Evolutionary conservation across 2,329 filamentous ascomycete genomes (phyloP).

Genomic region (Tolypocladium capitatum): DNA sequence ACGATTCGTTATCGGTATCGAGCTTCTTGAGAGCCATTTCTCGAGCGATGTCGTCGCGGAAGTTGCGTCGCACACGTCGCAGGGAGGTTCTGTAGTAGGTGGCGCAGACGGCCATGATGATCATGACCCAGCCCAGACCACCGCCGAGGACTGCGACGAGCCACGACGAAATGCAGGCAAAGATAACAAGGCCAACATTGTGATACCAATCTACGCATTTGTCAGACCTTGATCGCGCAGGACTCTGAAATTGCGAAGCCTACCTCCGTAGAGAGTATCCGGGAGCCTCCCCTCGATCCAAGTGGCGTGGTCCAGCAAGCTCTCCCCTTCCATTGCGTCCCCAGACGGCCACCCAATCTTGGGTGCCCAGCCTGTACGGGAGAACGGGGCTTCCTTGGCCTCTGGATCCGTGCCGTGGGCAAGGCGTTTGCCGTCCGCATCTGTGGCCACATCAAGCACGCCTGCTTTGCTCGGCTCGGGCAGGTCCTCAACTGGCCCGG

Average conservation of each 20-base stretch:
- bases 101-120: slow-evolving; percentile 81
- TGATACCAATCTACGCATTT: slow-evolving; percentile 80
- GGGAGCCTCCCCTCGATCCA: slow-evolving; percentile 73
- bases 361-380: slow-evolving; percentile 73
- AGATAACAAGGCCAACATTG: slow-evolving; percentile 86
- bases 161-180: slow-evolving; percentile 86
- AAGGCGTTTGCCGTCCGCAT: slow-evolving; percentile 33
- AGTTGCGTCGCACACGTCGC: slow-evolving; percentile 85
- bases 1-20: slow-evolving; percentile 79
- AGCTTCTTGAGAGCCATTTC: slow-evolving; percentile 78
- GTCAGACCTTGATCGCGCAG: not conserved
- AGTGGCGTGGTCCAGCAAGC: slow-evolving; percentile 75
- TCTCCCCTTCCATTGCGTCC: slow-evolving; percentile 44
- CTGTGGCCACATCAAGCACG: slow-evolving; percentile 42
- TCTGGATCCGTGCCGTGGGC: slow-evolving; percentile 37
- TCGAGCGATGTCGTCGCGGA: slow-evolving; percentile 82
- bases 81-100: slow-evolving; percentile 97
- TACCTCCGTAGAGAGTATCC: slow-evolving; percentile 82
- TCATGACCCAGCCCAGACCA: slow-evolving; percentile 82
- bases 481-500: slow-evolving; percentile 58
- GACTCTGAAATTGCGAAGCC: slow-evolving; percentile 9
- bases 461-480: slow-evolving; percentile 61
- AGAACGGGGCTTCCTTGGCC: slow-evolving; percentile 33
- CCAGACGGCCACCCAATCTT: slow-evolving; percentile 61
- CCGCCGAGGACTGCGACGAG: slow-evolving; percentile 79